Conservation (phyloP, 2,329 filamentous ascomycete species). For the Hypoxylon sp. region DNA sequence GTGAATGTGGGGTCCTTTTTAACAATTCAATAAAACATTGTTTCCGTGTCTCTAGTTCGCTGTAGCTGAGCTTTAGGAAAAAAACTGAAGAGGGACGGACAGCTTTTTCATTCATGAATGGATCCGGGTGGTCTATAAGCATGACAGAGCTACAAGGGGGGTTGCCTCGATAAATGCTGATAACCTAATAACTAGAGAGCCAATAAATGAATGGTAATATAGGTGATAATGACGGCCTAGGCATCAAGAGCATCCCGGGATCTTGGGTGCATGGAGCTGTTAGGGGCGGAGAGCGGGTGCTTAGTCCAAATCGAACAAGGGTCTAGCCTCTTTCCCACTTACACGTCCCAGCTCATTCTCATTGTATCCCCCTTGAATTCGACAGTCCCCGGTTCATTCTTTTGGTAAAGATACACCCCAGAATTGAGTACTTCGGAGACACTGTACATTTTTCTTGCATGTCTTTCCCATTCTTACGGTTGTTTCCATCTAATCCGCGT, state of each 20-base stretch:
- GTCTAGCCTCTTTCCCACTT: slow-evolving; percentile 49
- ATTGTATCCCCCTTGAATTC: slow-evolving; percentile 25
- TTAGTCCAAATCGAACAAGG: slow-evolving; percentile 50
- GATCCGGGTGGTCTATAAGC: neutral
- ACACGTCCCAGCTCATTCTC: slow-evolving; percentile 24
- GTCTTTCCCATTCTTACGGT: slow-evolving; percentile 13
- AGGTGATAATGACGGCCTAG: slow-evolving; percentile 44
- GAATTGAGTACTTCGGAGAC: slow-evolving; percentile 31
- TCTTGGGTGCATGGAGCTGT: slow-evolving; percentile 54
- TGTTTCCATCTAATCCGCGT: slow-evolving; percentile 6
- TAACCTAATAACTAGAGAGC: slow-evolving; percentile 22
- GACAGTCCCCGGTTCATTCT: slow-evolving; percentile 31
- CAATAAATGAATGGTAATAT: slow-evolving; percentile 48
- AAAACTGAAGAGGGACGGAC: slow-evolving; percentile 3
- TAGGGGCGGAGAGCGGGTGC: slow-evolving; percentile 47
- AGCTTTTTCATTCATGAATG: neutral
- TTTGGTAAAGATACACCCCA: slow-evolving; percentile 29
- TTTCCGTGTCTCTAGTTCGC: slow-evolving; percentile 23
- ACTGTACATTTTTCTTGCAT: slow-evolving; percentile 30
- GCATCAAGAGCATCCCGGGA: slow-evolving; percentile 52
- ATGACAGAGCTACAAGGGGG: slow-evolving; percentile 6
- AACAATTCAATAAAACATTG: slow-evolving; percentile 18
- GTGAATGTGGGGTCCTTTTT: slow-evolving; percentile 9
- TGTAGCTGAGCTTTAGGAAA: slow-evolving; percentile 10
- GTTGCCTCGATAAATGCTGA: slow-evolving; percentile 26